Base-by-base conservation (phyloP, 2,329 filamentous ascomycete genomes). In the Pseudogymnoascus sp. region DNA sequence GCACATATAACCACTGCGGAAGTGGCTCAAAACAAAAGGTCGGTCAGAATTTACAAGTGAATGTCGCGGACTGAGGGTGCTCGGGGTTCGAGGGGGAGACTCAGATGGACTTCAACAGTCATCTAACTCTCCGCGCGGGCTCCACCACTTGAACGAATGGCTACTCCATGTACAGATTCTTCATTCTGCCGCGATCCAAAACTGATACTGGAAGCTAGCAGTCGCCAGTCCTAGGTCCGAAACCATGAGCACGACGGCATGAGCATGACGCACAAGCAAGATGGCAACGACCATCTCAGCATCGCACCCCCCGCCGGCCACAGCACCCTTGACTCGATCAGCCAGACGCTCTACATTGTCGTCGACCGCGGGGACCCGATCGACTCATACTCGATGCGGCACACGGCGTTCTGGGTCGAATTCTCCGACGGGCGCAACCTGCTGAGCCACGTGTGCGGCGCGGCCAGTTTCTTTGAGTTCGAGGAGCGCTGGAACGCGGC, bases 401-500 rank as follows among this genome's bases (percentile, higher is more conserved):
- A 59, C 21, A 59, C 58, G 21, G 19, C 35, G 4, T 59, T 59
- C 15, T 45, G 39, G 26, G 15, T 59, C 58, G 23, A 59, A 34
- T 59, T 34, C 19, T 55, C 38, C 6, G 58, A 59, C 39, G 58
- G 58, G 38, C 30, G 39, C 33, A 59, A 34, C 30, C 58, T 59
- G n/a, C 35, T 59, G 15, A 52, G 39, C 45, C 58, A 59, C 15
- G 58, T 59, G 37, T 52, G 33, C 19, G 58, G 58, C 10, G 35
- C 58, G 4, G 38, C 39, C 8, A 48, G 39, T 12, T 59, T 59
- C 12, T 59, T 59, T 45, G 58, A 48, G 39, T 48, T 59, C 12
- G 58, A 59, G 30, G 58, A 59, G 28, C 30, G 35, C 33, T 59
- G 58, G 58, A 59, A 59, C 9, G 39, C 23, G 26, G 38, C 23